phyloP scores from a whole-genome alignment of 2,329 filamentous ascomycete species.

The Colletotrichum chlorophyti region DNA sequence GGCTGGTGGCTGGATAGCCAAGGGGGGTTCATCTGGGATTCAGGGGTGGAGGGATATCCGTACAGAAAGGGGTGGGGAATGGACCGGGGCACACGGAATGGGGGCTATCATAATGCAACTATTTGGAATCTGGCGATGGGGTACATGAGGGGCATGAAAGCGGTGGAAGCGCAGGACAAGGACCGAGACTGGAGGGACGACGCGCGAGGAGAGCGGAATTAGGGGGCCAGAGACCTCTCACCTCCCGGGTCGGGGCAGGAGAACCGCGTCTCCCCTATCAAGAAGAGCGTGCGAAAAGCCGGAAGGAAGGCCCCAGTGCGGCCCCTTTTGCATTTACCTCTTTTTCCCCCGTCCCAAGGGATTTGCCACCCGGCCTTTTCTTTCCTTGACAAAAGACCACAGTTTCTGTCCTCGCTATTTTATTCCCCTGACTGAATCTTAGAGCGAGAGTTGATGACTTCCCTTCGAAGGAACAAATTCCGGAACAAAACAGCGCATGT shows the following conservation, averaged over 20 bases:
- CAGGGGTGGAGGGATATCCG: not conserved
- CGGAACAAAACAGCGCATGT: too few species aligned
- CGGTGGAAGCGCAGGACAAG: not conserved
- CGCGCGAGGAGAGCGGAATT: conserved; percentile 3
- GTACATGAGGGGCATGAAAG: too few species aligned
- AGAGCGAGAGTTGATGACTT: too few species aligned
- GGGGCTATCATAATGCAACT: too few species aligned
- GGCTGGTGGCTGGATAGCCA: not conserved
- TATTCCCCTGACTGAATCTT: too few species aligned
- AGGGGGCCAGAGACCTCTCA: too few species aligned
- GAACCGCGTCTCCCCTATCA: conserved; percentile 10
- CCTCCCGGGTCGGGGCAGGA: conserved; percentile 10
- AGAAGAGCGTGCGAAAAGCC: not conserved
- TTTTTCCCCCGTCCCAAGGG: conserved; percentile 14
- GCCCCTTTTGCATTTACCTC: conserved; percentile 30
- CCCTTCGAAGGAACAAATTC: too few species aligned
- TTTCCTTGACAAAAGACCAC: conserved; percentile 6
- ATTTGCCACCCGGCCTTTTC: conserved; percentile 10
- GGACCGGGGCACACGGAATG: too few species aligned
- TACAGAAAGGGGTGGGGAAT: too few species aligned
- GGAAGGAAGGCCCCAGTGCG: conserved; percentile 16
- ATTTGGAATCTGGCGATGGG: too few species aligned
- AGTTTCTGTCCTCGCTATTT: conserved; percentile 6
- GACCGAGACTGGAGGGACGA: not conserved
- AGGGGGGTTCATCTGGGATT: not conserved